These are phyloP conservation scores for Microbotryum saponariae DNA, from an alignment of 1,284 basidiomycete species.

Conservation along the genomic window DNA sequence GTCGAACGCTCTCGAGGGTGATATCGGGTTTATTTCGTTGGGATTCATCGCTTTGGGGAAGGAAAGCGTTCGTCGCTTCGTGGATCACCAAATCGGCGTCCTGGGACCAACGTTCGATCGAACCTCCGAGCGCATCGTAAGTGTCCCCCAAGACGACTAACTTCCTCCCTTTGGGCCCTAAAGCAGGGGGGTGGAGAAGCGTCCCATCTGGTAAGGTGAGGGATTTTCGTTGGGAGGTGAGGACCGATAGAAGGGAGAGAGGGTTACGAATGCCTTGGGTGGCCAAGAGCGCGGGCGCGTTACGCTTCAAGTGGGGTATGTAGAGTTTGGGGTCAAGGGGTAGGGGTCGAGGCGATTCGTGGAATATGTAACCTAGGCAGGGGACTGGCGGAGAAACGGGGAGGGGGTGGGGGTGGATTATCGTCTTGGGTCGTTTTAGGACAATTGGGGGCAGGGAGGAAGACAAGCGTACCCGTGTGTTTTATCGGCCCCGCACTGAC, in stretches of 20 bases:
- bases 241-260: slow-evolving; percentile 56
- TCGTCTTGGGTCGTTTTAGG: no score
- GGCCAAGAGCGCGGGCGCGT: slow-evolving; percentile 10
- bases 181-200: slow-evolving; percentile 59
- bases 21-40: slow-evolving; percentile 35
- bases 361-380: slow-evolving; percentile 72
- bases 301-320: slow-evolving; percentile 22
- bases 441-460: background rate
- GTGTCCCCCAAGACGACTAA: slow-evolving; percentile 73
- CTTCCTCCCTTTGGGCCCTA: slow-evolving; percentile 58
- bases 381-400: slow-evolving; percentile 52
- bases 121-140: slow-evolving; percentile 45
- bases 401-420: background rate
- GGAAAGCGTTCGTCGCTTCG: slow-evolving; percentile 75
- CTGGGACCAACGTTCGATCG: slow-evolving; percentile 52
- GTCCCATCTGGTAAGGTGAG: slow-evolving; percentile 70
- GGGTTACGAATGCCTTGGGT: slow-evolving; percentile 60
- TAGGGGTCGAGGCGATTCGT: slow-evolving; percentile 50
- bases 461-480: slow-evolving; percentile 63
- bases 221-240: slow-evolving; percentile 58
- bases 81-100: slow-evolving; percentile 64
- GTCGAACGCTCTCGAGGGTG: slow-evolving; percentile 47
- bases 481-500: slow-evolving; percentile 71
- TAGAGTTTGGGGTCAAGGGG: slow-evolving; percentile 40
- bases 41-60: slow-evolving; percentile 50